Percentiles rank a stretch among this genome's conserved stretches.
Conservation (phyloP, 2,329 filamentous ascomycete genomes). For the Microdochium nivale region DNA sequence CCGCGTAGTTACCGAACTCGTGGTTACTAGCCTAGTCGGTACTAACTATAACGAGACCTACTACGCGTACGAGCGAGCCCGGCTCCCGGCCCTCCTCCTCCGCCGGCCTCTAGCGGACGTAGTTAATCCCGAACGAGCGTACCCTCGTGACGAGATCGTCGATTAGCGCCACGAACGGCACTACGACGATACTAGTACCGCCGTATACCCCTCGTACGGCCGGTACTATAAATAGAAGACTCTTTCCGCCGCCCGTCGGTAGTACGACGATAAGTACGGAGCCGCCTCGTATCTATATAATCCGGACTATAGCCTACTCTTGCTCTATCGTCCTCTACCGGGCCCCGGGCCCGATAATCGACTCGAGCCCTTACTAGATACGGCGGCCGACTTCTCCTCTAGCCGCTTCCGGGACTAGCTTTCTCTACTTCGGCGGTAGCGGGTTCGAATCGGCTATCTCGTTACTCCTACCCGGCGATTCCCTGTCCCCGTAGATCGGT, state of each 20-base stretch:
- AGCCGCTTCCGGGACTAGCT: neutral
- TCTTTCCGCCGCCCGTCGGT: neutral
- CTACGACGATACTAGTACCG: neutral
- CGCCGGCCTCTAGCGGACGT: neutral
- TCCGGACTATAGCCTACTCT: no score
- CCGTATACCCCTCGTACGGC: neutral
- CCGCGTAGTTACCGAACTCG: slow-evolving; percentile 1
- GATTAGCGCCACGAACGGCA: neutral
- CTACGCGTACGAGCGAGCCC: neutral
- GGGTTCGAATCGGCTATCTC: neutral
- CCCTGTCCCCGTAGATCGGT: no score
- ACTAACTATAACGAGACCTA: neutral
- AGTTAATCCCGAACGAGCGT: neutral
- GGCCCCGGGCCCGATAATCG: neutral
- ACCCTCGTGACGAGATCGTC: neutral
- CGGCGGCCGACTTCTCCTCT: no score
- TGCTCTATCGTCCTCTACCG: no score
- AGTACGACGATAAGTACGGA: neutral
- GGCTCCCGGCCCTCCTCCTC: neutral
- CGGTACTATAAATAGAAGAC: neutral
- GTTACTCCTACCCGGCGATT: neutral
- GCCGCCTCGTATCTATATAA: no score
- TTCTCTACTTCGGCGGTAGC: neutral
- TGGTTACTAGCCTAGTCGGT: neutral
- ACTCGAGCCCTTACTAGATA: neutral